Evolutionary conservation across 148 eudicot genomes (phyloP).

Genomic region (Nepenthes mirabilis): DNA sequence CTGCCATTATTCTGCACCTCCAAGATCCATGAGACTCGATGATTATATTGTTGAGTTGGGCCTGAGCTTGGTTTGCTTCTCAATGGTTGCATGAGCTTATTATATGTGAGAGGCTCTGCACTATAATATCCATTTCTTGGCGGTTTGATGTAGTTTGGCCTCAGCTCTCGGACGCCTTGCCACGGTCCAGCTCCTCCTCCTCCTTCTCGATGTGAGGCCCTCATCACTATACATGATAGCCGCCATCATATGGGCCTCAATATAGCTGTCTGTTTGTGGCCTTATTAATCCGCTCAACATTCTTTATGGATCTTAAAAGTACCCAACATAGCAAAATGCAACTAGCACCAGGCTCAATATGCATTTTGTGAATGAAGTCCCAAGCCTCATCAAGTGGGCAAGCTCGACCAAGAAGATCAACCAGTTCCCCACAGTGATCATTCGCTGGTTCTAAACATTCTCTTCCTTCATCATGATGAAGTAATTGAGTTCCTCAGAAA

Average conservation of each 20-base stretch:
- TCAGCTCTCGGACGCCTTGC: too few relatives aligned
- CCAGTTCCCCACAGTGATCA: constrained; percentile 10
- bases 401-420: constrained; percentile 10
- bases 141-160: too few relatives aligned
- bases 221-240: constrained; percentile 6
- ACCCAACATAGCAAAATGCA: constrained; percentile 3
- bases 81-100: too few relatives aligned
- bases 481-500: constrained; percentile 1
- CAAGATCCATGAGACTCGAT: too few relatives aligned
- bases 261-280: constrained; percentile 3
- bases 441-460: constrained; percentile 2
- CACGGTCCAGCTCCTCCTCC: too few relatives aligned
- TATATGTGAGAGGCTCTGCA: too few relatives aligned
- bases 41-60: too few relatives aligned
- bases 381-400: constrained; percentile 5
- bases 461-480: constrained; percentile 7
- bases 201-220: too few relatives aligned
- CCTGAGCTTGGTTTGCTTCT: too few relatives aligned
- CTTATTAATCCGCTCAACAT: constrained; percentile 2
- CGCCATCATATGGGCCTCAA: constrained; percentile 8
- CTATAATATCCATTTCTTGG: too few relatives aligned
- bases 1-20: too few relatives aligned
- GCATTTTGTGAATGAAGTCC: constrained; percentile 5
- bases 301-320: constrained; percentile 7
- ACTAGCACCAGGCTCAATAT: constrained; percentile 4